Percentiles rank a stretch among this genome's conserved stretches.
Conservation (phyloP, 75 land plant species). For the Isoetes taiwanensis region DNA sequence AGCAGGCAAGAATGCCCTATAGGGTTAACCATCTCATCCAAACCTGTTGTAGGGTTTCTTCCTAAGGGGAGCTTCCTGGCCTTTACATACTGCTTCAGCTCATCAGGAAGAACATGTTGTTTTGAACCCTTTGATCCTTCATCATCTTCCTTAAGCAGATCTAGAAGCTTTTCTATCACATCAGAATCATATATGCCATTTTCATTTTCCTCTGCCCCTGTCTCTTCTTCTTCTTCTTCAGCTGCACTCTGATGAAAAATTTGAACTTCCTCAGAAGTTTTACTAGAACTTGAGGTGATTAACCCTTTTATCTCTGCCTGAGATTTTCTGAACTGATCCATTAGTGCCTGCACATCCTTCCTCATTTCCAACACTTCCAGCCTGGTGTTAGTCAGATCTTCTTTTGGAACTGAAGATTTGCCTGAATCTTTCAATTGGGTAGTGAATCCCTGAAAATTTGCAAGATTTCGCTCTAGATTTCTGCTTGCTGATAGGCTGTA, state of each 20-base stretch:
- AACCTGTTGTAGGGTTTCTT: not conserved
- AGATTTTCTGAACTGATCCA: no score
- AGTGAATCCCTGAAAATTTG: no score
- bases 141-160: no score
- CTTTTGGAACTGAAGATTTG: no score
- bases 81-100: conserved; percentile 16
- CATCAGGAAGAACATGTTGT: no score
- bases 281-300: no score
- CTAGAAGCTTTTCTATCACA: not conserved
- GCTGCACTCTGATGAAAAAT: no score
- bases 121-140: no score
- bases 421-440: no score
- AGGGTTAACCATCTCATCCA: not conserved
- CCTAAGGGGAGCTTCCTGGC: not conserved
- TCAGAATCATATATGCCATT: not conserved
- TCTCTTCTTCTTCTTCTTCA: not conserved
- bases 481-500: not conserved
- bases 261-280: no score
- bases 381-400: not conserved
- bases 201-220: not conserved
- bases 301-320: no score
- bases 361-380: not conserved
- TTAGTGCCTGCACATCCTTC: not conserved
- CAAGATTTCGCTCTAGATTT: not conserved
- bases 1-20: not conserved